Base-by-base conservation (phyloP, 495 filamentous ascomycete species). In the Geopyxis carbonaria region DNA sequence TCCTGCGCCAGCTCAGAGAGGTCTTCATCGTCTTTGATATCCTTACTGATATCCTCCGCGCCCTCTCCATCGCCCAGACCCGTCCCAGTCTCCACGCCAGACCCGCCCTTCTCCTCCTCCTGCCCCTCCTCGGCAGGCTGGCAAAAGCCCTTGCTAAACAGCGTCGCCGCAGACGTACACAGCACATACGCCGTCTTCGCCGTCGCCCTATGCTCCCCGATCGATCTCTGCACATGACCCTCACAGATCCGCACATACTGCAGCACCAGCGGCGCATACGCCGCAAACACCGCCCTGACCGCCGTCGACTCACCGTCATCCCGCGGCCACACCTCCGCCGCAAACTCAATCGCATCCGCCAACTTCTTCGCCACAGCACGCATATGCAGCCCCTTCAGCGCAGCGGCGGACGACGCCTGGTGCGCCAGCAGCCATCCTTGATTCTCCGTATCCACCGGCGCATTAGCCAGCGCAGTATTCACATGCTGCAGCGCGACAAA, bases 61-160 rank as follows among this genome's bases (percentile, higher is more conserved):
- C 85, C 91, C 51, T 93, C 80, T 9, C 86, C 87, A 40, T 93
- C 87, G 21, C 89, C 91, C n/a, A 99, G 70, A 18, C 91, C 91
- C 3, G 86, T 95, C n/a, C 91, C 91, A 34, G 67, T 70, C 57
- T 99, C 86, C 28, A 93, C 64, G 46, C 86, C 73, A 4, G 82
- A 79, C 13, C 70, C 65, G 45, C 77, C 69, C 14, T 46, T 25
- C 3, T 43, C 46, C 24, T 72, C 68, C 18, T 69, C 64, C 33
- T 76, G 72, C 4, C 69, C 64, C 25, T 72, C 70, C 13, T 75
- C 78, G 35, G 78, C 72, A 2, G 91, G 91, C 20, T 71, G 78
- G 56, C 91, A 99, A 64, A 94, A 94, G 7, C 91, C 91, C 55
- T 87, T 75, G 5, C 69, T 67, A 2, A 77, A 72, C 22, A 95